Evolutionary conservation across 108 stramenopile genomes (phyloP).

Genomic region (Parmales sp.): DNA sequence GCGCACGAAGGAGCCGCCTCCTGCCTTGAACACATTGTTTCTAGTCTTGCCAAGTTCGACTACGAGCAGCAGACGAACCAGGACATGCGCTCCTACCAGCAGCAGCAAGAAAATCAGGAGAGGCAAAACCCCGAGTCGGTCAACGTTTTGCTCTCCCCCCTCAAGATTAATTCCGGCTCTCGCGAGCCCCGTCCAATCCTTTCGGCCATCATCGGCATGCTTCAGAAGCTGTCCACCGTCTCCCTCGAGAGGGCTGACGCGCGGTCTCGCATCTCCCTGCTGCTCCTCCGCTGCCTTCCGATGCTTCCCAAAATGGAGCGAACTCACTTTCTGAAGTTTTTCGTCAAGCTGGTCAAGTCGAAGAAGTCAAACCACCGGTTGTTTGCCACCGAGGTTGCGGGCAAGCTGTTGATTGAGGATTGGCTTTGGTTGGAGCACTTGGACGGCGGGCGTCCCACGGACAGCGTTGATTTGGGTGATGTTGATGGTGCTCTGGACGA

Average conservation of each 20-base stretch:
- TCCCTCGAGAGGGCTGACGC: slow-evolving; percentile 49
- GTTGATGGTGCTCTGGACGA: background rate
- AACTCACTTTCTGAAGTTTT: slow-evolving; percentile 43
- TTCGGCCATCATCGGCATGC: slow-evolving; percentile 47
- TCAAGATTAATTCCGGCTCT: background rate
- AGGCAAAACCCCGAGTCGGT: slow-evolving; percentile 11
- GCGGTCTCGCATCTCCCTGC: slow-evolving; percentile 25
- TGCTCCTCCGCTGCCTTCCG: slow-evolving; percentile 33
- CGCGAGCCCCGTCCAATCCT: slow-evolving; percentile 29
- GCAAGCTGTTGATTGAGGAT: slow-evolving; percentile 34
- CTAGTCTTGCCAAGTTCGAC: slow-evolving; percentile 12
- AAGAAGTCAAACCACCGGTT: slow-evolving; percentile 64
- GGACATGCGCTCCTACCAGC: slow-evolving; percentile 11
- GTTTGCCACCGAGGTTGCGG: slow-evolving; percentile 52
- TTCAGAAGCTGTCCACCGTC: slow-evolving; percentile 58
- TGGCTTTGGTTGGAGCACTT: slow-evolving; percentile 48
- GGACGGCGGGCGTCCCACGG: background rate
- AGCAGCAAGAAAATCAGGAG: background rate
- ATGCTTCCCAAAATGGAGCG: slow-evolving; percentile 42
- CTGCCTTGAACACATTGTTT: slow-evolving; percentile 33
- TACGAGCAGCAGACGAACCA: background rate
- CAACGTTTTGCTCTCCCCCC: slow-evolving; percentile 12
- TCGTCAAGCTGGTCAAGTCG: slow-evolving; percentile 46
- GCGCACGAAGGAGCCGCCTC: slow-evolving; percentile 32
- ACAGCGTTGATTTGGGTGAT: background rate